These are phyloP conservation scores for Amborella trichopoda DNA, from an alignment of 164 flowering plant species.

Conservation along the genomic window DNA sequence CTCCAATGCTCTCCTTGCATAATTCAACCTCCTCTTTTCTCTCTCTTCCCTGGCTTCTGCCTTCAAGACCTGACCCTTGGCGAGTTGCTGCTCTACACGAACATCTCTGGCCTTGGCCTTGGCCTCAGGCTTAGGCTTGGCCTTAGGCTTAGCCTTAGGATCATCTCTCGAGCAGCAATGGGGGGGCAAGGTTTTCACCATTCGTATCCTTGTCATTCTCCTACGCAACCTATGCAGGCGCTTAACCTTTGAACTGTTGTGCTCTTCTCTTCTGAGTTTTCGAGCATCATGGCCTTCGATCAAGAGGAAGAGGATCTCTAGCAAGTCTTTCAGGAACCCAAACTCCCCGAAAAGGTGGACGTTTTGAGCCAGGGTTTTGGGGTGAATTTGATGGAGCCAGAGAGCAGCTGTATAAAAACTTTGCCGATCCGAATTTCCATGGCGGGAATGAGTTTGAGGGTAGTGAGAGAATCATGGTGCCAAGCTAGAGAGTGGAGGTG, in stretches of 20 bases:
- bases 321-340: slow-evolving; percentile 27
- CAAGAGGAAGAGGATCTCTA: slow-evolving; percentile 26
- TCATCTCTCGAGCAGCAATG: no score
- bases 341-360: slow-evolving; percentile 15
- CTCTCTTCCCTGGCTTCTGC: slow-evolving; percentile 15
- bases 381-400: slow-evolving; percentile 33
- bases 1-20: slow-evolving; percentile 18
- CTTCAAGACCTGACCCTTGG: neutral
- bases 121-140: neutral
- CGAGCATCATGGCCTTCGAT: slow-evolving; percentile 22
- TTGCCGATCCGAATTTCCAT: slow-evolving; percentile 33
- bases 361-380: slow-evolving; percentile 27
- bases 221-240: no score
- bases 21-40: slow-evolving; percentile 10
- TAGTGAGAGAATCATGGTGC: slow-evolving; percentile 23
- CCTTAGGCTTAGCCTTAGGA: no score
- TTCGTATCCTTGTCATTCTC: neutral
- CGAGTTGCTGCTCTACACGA: neutral
- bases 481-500: slow-evolving; percentile 21
- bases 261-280: slow-evolving; percentile 7
- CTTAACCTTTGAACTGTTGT: no score
- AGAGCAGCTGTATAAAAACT: slow-evolving; percentile 26
- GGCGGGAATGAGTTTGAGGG: slow-evolving; percentile 47
- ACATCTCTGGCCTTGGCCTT: neutral
- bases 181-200: no score